Evolutionary conservation across 129 eudicot species (phyloP), one percentile per base, ranked within the genome.

Genomic region (Lonicera japonica): DNA sequence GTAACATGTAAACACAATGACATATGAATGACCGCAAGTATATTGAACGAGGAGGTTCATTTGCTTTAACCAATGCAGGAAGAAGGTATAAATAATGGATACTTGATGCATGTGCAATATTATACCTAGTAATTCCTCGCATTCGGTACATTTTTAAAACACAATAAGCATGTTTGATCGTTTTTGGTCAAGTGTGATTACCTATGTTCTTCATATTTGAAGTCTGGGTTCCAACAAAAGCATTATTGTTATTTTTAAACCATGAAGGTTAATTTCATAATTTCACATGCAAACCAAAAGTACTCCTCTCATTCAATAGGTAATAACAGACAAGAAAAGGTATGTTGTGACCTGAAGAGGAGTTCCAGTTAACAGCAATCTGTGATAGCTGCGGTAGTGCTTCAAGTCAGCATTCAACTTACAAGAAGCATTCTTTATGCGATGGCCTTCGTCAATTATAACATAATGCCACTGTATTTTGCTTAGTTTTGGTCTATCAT

Each of bases 371-470:
- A 92, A 72, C 65, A 92, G 88, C 81, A 92, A 66, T 73, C 96
- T 80, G 78, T 92, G 98, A 69, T 90, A 82, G 69, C 98, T 92
- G 19, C 73, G 88, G 63, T 92, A 92, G 66, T 73, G 91, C 84
- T 92, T 92, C 83, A 92, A 74, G 11, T 92, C 98, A 71, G 98
- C 98, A 87, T 92, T 92, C 75, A 92, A 78, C 78, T 92, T 92
- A 91, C 98, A 92, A 65, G 98, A 92, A 57, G 98, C 98, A 85
- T 92, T 92, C 88, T 92, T 92, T 45, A 92, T 92, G 22, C 98
- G 96, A 74, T 92, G 98, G 48, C 98, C 98, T 75, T 92, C 98
- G 70, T 92, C 98, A 78, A 92, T 92, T 63, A 92, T 92, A 67
- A 92, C 75, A 72, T 92, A 88, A 77, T 84, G 98, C 98, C 98